Base-by-base conservation (phyloP, 2,329 filamentous ascomycete genomes). In the Diaporthe australafricana region DNA sequence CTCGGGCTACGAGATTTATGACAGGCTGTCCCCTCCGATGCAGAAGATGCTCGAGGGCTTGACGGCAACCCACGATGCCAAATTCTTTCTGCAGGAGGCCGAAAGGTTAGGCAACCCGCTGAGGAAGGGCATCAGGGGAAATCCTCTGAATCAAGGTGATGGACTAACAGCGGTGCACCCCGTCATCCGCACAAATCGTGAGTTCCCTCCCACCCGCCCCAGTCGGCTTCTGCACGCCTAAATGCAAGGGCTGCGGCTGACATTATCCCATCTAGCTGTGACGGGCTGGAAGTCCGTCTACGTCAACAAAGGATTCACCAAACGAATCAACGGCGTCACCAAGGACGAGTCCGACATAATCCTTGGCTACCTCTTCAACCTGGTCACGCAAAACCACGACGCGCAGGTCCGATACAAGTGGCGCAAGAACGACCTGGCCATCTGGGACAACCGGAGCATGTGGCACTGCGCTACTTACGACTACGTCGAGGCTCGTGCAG, bases 361-460 rank as follows among this genome's bases (percentile, higher is more conserved):
- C n/a, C 82, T 89, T 3, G 75, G 77, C 17, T 87, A 87, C 73
- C 81, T 87, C 53, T 83, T 86, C 74, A 83, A 84, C 72, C 76
- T 88, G 14, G 81, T 87, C 14, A 83, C 84, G 7, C 81, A 88
- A 76, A 90, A 90, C 76, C 87, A 90, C 73, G 88, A 90, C 75
- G 82, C 85, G 0, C 88, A 90, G 76, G 87, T 90, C 11, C 82
- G 88, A 5, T 89, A 86, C 76, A 82, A 83, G 67, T 89, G 87
- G 87, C 81, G 80, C 68, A 81, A 84, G 76, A 87, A 88, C 70
- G 87, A 89, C 75, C 77, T 86, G 5, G 87, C 89, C 1, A 90
- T 93, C 74, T 93, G 91, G 91, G 91, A 93, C 77, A 93, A 93
- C 76, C 80, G 85, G 65, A 85, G 80, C 38, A 86, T 82, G 14